These are phyloP conservation scores for Oryza meyeriana DNA, from an alignment of 176 grass and related monocot genomes.

Conservation along the genomic window DNA sequence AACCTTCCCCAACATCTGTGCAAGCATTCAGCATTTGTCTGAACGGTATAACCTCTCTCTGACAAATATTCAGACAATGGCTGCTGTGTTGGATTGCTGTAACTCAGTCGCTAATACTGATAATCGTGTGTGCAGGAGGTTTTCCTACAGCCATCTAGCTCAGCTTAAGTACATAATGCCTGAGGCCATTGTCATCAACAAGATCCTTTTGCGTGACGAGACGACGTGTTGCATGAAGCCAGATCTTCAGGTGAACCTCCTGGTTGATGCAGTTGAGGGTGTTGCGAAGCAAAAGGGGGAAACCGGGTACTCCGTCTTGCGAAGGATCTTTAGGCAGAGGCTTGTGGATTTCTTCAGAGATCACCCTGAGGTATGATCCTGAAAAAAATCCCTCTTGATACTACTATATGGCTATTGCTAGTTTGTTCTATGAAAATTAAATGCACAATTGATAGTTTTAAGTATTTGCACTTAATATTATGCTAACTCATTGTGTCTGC, in stretches of 20 bases:
- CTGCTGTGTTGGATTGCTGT: not conserved
- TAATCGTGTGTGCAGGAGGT: constrained; percentile 49
- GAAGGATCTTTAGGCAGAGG: constrained; percentile 75
- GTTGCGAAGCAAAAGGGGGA: constrained; percentile 54
- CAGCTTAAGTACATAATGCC: constrained; percentile 85
- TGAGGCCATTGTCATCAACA: constrained; percentile 65
- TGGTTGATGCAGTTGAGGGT: constrained; percentile 39
- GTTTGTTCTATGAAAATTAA: not conserved
- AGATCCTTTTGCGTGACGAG: constrained; percentile 66
- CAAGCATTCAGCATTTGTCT: constrained; percentile 61
- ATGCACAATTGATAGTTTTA: not conserved
- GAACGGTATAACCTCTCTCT: constrained; percentile 39
- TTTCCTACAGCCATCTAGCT: constrained; percentile 70
- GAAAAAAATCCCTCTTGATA: not conserved
- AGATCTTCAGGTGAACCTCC: constrained; percentile 65
- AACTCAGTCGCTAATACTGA: not conserved
- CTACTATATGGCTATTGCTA: not conserved
- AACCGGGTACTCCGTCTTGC: constrained; percentile 52
- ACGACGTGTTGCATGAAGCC: constrained; percentile 85
- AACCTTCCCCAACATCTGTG: constrained; percentile 63
- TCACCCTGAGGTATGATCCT: constrained; percentile 64
- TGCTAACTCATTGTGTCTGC: not conserved
- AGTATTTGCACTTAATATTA: not conserved
- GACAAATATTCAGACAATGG: not conserved
- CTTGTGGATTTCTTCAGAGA: constrained; percentile 62